A percentile compares a stretch with the other conserved stretches of the same genome.
Conservation (phyloP, 1,284 basidiomycete genomes). For the Sanguinoderma infundibulare region DNA sequence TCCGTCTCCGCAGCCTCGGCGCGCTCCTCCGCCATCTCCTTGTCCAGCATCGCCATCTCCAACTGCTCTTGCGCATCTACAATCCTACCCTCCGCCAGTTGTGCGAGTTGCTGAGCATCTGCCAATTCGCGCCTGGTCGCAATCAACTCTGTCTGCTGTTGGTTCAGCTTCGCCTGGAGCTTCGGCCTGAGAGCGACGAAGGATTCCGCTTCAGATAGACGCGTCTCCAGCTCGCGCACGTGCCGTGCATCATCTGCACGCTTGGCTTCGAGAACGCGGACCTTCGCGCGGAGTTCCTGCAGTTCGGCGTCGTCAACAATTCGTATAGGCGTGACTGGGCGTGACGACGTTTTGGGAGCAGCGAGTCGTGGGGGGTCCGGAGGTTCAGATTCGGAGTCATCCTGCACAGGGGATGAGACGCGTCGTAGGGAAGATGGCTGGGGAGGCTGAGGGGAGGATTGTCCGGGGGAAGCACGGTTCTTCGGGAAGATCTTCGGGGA, state of each 20-base stretch:
- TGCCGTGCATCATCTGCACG: constrained; percentile 86
- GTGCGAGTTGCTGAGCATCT: constrained; percentile 68
- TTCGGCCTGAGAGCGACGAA: constrained; percentile 89
- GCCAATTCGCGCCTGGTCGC: constrained; percentile 69
- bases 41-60: constrained; percentile 95
- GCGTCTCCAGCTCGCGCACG: constrained; percentile 84
- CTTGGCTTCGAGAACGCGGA: constrained; percentile 85
- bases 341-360: constrained; percentile 21
- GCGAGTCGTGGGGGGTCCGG: constrained; percentile 8
- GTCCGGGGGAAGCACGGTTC: constrained; percentile 16
- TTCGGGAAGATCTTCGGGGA: constrained; percentile 24
- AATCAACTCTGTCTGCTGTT: constrained; percentile 79
- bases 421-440: constrained; percentile 30
- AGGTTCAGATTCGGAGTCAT: constrained; percentile 15
- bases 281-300: constrained; percentile 84
- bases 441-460: constrained; percentile 22
- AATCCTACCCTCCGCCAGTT: constrained; percentile 62
- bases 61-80: constrained; percentile 86
- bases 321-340: constrained; percentile 27
- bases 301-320: constrained; percentile 60
- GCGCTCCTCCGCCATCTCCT: constrained; percentile 96
- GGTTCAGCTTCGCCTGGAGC: constrained; percentile 85
- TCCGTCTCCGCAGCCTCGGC: constrained; percentile 83
- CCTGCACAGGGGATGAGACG: constrained; percentile 24
- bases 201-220: constrained; percentile 82